Base-by-base conservation (phyloP, 352 stramenopile genomes). In the Phytophthora foliorum region DNA sequence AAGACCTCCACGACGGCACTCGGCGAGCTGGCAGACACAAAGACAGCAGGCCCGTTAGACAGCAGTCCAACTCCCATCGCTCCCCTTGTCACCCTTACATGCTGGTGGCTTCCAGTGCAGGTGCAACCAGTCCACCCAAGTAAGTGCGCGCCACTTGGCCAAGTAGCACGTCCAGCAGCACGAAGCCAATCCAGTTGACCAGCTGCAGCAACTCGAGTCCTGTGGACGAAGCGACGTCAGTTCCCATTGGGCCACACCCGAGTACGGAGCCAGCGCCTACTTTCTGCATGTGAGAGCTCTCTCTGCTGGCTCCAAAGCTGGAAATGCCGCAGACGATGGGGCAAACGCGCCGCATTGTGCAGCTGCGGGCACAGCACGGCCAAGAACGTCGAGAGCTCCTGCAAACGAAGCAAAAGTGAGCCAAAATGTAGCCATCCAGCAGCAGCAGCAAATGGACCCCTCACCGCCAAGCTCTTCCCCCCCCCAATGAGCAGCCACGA, bases 351-450 rank as follows among this genome's bases (percentile, higher is more conserved):
- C 34, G 81, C 46, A 24, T 73, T 74, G 24, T 72, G 38, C 4
- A 80, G 2, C n/a, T 82, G 74, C 29, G 68, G 70, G 10, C 51
- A 68, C 10, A 85, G 34, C 34, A 88, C 51, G 13, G 70, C 75
- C 13, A 84, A 24, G n/a, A 84, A 86, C 3, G 55, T 70, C 41
- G 75, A 88, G 3, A 73, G 52, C 11, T 81, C 78, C 80, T 89
- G 45, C 14, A 69, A 51, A 21, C 21, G n/a, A 55, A 60, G 21
- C 53, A 63, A 22, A 46, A 48, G 36, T 46, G n/a, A n/a, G n/a
- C n/a, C n/a, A n/a, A n/a, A n/a, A n/a, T n/a, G n/a, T n/a, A n/a
- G n/a, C n/a, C n/a, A n/a, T n/a, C n/a, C n/a, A n/a, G n/a, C n/a
- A n/a, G n/a, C n/a, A n/a, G n/a, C n/a, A n/a, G n/a, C n/a, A n/a